Evolutionary conservation across 345 rosid species (phyloP), one percentile per base, ranked within the genome.

Genomic region (Erucastrum elatum): DNA sequence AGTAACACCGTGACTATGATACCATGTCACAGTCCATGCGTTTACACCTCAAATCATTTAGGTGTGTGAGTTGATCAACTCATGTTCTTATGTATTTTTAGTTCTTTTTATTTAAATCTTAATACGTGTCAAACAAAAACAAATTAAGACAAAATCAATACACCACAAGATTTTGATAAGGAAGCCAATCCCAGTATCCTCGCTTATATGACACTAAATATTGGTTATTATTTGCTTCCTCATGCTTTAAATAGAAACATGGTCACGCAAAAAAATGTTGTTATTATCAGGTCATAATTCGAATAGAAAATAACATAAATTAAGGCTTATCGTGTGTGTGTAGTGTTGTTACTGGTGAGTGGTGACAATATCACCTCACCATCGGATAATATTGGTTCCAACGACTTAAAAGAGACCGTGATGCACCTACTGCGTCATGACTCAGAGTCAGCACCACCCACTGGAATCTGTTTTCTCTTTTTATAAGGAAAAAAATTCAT

Each of bases 381-480:
- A 53, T 51, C 37, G 53, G 39, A 55, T 55, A 59, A 37, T 68
- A 68, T 41, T 76, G 55, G 73, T 11, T 75, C 79, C 67, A 67
- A 58, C 72, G 72, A 66, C 78, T 15, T 66, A 41, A 75, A 8
- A 56, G 21, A 15, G 39, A 39, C 46, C 58, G 33, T 58, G 60
- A 27, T 46, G 21, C 63, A 64, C 8, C 8, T 35, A 75, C 29
- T 34, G 34, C 51, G 63, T 49, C 34, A 33, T 74, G 17, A 44
- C 9, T 26, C 74, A 29, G 31, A 29, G 31, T 29, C 31, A 2
- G 49, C 80, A 76, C 62, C 68, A 66, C 62, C 68, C 61, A 76
- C 68, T 59, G 16, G 3, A 76, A 41, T 35, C 68, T 76, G 34
- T 62, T 76, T 76, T 59, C 66, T 59, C 68, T 30, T 29, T 71